Evolutionary conservation across 2,329 filamentous ascomycete species (phyloP).

Genomic region (Fusarium albidum): DNA sequence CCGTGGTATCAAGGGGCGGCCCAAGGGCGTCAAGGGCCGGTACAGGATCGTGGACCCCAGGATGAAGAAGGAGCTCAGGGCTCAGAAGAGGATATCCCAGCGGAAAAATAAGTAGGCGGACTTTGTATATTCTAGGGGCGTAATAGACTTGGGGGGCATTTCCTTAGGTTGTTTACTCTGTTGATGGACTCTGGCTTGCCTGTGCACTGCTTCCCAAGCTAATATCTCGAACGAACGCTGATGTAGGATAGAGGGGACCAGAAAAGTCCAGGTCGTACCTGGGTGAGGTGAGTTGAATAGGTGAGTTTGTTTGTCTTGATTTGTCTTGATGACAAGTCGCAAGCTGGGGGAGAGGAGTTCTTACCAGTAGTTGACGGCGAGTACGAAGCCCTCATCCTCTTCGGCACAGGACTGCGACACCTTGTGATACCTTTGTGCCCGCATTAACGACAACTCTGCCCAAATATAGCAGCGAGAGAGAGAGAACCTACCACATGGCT

Average conservation of each 20-base stretch:
- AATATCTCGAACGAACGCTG: constrained; percentile 60
- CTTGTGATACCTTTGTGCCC: constrained; percentile 72
- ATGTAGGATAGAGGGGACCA: constrained; percentile 71
- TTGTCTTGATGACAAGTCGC: background rate
- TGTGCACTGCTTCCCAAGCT: constrained; percentile 25
- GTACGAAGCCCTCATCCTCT: constrained; percentile 77
- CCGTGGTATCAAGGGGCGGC: constrained; percentile 84
- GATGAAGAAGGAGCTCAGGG: constrained; percentile 95
- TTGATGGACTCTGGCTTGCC: constrained; percentile 12
- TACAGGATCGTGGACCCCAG: constrained; percentile 97
- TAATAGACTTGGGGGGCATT: constrained; percentile 23
- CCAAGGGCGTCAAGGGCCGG: constrained; percentile 90
- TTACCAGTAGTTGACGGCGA: constrained; percentile 85
- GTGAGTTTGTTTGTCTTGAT: too few relatives aligned
- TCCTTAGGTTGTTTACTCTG: constrained; percentile 20
- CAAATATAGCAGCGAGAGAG: background rate
- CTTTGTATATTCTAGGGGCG: constrained; percentile 1
- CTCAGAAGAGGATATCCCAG: constrained; percentile 80
- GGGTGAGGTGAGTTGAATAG: constrained; percentile 7
- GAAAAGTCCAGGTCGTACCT: constrained; percentile 85
- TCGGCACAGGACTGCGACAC: constrained; percentile 74
- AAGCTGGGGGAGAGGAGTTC: constrained; percentile 25
- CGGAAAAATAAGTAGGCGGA: constrained; percentile 59
- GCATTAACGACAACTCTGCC: background rate
- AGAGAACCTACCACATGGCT: constrained; percentile 76